Conservation (phyloP, 129 eudicot genomes). For the Tanacetum coccineum region DNA sequence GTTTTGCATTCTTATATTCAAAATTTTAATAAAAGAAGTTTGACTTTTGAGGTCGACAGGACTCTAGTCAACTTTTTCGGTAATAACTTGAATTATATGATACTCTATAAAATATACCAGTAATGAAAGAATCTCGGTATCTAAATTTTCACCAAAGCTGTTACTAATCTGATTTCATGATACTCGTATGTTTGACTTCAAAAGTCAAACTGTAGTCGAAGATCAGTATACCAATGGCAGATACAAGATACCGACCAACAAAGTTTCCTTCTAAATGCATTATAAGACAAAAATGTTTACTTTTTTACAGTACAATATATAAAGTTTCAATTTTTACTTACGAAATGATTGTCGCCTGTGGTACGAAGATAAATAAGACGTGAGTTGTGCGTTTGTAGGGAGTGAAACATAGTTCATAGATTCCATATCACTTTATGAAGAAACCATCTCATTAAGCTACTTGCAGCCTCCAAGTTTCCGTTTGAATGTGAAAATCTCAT, state of each 20-base stretch:
- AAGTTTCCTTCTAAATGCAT: too few species aligned
- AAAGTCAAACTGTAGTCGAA: too few species aligned
- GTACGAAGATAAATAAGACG: conserved; percentile 61
- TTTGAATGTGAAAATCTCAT: conserved; percentile 33
- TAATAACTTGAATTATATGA: background rate
- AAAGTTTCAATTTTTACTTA: conserved; percentile 16
- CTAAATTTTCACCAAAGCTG: too few species aligned
- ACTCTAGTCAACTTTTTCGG: background rate
- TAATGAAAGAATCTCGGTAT: too few species aligned
- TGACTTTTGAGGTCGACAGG: background rate
- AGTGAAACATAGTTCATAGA: conserved; percentile 48
- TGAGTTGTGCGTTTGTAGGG: conserved; percentile 46
- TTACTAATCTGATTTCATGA: too few species aligned
- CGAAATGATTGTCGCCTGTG: conserved; percentile 68
- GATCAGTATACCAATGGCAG: too few species aligned
- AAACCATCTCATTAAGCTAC: conserved; percentile 20
- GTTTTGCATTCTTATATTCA: background rate
- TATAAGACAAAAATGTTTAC: too few species aligned
- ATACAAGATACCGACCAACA: too few species aligned
- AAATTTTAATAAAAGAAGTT: too few species aligned
- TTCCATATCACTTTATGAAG: conserved; percentile 67
- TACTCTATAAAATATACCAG: background rate
- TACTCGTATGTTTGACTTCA: too few species aligned
- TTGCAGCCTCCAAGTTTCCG: conserved; percentile 33
- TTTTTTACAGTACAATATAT: too few species aligned